Base-by-base conservation (phyloP, 371 early-diverging fungal species). In the Syncephalastrum sp. region DNA sequence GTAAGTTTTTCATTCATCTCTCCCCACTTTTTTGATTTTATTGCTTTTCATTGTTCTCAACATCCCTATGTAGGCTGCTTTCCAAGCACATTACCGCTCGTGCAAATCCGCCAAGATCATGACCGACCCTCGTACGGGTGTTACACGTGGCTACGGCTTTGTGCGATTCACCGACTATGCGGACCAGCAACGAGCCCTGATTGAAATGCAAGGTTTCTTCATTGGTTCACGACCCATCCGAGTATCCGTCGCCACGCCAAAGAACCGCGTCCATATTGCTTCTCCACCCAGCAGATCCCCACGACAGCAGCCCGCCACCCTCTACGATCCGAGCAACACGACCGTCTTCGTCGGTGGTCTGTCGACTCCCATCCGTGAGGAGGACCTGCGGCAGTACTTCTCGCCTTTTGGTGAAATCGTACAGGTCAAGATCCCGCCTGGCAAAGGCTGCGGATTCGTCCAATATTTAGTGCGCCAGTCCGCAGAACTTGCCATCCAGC, bases 281-380 rank as follows among this genome's bases (percentile, higher is more conserved):
- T 42, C 54, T 42, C 47, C 65, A 27, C 59, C 59, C 47, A 64
- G 59, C 51, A 59, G 51, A 46, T 57, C 67, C 59, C 64, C 64
- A 5, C 69, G 67, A 23, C 75, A 77, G 43, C 82, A 81, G 25
- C 70, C 68, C 38, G 56, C 64, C 12, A 57, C 72, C 14, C 69
- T 69, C 45, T 74, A 69, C 64, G 97, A 97, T 67, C 94, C 94
- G 42, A 87, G 75, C 69, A 95, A 94, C 70, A 95, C 96, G 3
- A 95, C 97, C 1, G 94, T 97, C 21, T 97, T 97, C 79, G 93
- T 97, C 4, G 97, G 97, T 12, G 95, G 94, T 3, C 71, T 97
- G 45, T 85, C 83, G 41, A 77, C 89, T 10, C 82, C 85, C 38
- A 88, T 90, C 21, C 79, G 83, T 42, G 95, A 95, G 68, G 92